Evolutionary conservation across 2,329 filamentous ascomycete genomes (phyloP).

Genomic region (Diplodia sapinea): DNA sequence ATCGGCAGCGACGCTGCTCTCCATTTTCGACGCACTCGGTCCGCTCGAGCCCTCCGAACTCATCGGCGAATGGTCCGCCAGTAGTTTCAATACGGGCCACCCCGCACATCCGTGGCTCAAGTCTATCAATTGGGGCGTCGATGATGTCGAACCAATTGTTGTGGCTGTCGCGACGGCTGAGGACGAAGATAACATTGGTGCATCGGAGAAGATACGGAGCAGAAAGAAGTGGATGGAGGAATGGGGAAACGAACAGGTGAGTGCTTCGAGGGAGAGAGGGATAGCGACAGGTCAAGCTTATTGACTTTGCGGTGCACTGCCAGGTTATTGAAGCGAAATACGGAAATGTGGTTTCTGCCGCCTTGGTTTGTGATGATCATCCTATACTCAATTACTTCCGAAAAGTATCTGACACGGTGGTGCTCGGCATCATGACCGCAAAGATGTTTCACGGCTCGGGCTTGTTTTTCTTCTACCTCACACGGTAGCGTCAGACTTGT

Average conservation of each 20-base stretch:
- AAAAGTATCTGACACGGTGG: slow-evolving; percentile 37
- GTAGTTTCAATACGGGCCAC: slow-evolving; percentile 39
- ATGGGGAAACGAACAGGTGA: slow-evolving; percentile 10
- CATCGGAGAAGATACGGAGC: no score
- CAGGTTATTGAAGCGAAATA: slow-evolving; percentile 36
- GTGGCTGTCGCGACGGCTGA: slow-evolving; percentile 15
- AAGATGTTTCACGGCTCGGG: background rate
- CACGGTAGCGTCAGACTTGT: background rate
- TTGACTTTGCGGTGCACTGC: no score
- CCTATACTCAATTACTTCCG: slow-evolving; percentile 43
- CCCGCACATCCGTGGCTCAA: slow-evolving; percentile 36
- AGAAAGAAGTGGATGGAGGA: slow-evolving; percentile 7
- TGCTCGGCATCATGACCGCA: slow-evolving; percentile 39
- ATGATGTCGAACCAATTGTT: slow-evolving; percentile 44
- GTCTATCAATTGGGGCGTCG: slow-evolving; percentile 39
- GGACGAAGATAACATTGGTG: background rate
- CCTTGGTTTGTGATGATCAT: slow-evolving; percentile 42
- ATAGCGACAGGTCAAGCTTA: no score
- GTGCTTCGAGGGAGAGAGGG: background rate
- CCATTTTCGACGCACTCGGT: background rate
- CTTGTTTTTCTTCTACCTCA: background rate
- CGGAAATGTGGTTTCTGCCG: slow-evolving; percentile 38
- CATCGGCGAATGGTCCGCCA: slow-evolving; percentile 43
- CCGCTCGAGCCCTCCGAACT: slow-evolving; percentile 28
- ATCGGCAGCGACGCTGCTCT: no score